Evolutionary conservation across 2,329 filamentous ascomycete genomes (phyloP), one percentile per base, ranked within the genome.

Genomic region (Exophiala sp.): DNA sequence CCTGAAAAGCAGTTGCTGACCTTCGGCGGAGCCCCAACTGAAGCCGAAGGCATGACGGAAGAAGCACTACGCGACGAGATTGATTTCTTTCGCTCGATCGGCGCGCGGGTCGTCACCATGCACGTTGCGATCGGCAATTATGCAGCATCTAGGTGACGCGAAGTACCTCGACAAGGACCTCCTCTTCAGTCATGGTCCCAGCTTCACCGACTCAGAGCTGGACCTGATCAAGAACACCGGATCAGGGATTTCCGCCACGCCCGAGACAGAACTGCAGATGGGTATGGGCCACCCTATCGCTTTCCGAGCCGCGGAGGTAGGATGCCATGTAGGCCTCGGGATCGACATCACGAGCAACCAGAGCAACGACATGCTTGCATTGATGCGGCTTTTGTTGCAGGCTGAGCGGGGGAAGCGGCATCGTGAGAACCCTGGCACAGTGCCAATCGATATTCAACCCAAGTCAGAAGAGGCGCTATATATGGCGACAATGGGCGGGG

Each of bases 231-330:
- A 46, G 5, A n/a, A 59, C 16, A 36, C 48, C 3, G 42, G 51
- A 2, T 50, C 59, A 1, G 62, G 52, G 41, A 53, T 67, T 38
- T 64, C 65, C 4, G 54, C 61, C 2, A 68, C 66, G 2, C 66
- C 66, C 8, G 61, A 64, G 16, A 67, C 65, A 7, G 66, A 68
- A 41, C 50, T 66, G n/a, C 65, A 67, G 44, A 68, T 68, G 66
- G 65, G 60, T 3, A 63, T 63, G 41, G 66, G 66, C 6, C 48
- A 62, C 14, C 57, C 61, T 21, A 60, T 67, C 36, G 61, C 58
- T 12, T 66, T 68, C 42, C 54, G 51, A 8, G 50, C 59, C 0
- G 60, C 54, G 10, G 59, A 55, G 16, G 45, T 45, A 2, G 33
- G 48, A 1, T 52, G 67, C 5, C 65, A 64, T 1, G 58, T 67